Evolutionary conservation across 768 basidiomycete genomes (phyloP), one percentile per base, ranked within the genome.

Genomic region (Podaxis sp.): DNA sequence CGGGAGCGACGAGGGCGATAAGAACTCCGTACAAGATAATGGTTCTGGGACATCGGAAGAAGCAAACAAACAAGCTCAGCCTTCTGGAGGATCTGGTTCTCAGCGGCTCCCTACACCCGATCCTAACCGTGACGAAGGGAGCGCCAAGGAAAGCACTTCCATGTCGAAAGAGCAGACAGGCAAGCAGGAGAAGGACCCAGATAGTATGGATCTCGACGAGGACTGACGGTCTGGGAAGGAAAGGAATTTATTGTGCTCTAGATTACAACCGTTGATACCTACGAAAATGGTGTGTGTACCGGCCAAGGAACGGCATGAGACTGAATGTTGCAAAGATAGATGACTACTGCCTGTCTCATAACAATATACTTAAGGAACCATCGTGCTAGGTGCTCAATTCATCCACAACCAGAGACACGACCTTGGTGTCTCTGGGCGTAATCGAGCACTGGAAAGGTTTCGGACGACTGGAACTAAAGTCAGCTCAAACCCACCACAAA

Each of bases 401-500:
- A 25, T 78, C 75, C 27, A 81, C 80, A 53, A 87, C 85, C 37
- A 87, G 69, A 19, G 81, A 76, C 51, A 83, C 68, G 11, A 86
- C 83, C 66, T 79, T 82, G 57, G 81, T 79, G 2, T 85, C 87
- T 22, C 87, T 82, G n/a, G 87, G 86, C 67, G 75, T 82, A 65
- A 88, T 79, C 19, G 76, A 71, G 66, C 87, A 88, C 66, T 81
- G 80, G 75, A 85, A 88, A 17, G 87, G 82, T 65, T 81, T 82
- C 3, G 86, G 87, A 65, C 87, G 87, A 68, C 87, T 80, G 62
- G 51, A n/a, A 66, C 12, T 53, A 59, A 61, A n/a, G 41, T 66
- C 41, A 36, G 24, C 12, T n/a, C n/a, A 11, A 15, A 24, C 49
- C 19, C 2, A 52, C 58, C 41, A 53, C 36, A 8, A 54, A 47